Conservation (phyloP, 768 basidiomycete species). For the Ramaria sp. region DNA sequence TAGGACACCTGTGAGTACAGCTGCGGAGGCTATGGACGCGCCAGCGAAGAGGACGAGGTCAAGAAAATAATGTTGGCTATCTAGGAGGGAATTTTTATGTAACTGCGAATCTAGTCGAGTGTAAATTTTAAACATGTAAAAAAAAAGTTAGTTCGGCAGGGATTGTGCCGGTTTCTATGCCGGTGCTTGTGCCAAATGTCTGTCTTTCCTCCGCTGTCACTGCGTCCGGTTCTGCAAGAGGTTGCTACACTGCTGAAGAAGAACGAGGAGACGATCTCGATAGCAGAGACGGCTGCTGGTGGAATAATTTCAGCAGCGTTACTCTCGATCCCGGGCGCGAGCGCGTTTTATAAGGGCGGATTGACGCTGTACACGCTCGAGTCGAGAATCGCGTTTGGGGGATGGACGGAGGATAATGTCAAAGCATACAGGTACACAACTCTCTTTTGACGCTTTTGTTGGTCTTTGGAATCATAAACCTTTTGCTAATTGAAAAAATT, state of each 20-base stretch:
- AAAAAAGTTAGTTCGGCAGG: no score
- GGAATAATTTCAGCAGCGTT: slow-evolving; percentile 16
- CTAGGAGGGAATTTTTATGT: neutral
- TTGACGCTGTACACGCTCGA: slow-evolving; percentile 14
- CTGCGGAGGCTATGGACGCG: neutral
- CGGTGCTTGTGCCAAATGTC: neutral
- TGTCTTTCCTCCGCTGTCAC: slow-evolving; percentile 14
- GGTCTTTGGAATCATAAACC: no score
- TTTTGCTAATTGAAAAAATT: no score
- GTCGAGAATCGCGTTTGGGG: slow-evolving; percentile 13
- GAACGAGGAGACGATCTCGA: slow-evolving; percentile 12
- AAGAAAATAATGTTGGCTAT: neutral
- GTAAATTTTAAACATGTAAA: neutral
- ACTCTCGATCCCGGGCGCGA: slow-evolving; percentile 15
- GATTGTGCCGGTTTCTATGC: neutral
- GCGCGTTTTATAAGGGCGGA: slow-evolving; percentile 14
- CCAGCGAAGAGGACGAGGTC: slow-evolving; percentile 3
- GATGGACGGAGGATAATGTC: slow-evolving; percentile 15
- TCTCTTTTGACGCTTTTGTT: no score
- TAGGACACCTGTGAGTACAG: neutral
- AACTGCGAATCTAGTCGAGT: neutral
- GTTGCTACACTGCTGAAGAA: slow-evolving; percentile 13
- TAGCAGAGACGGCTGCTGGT: slow-evolving; percentile 16
- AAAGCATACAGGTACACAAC: slow-evolving; percentile 13
- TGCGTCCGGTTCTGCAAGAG: slow-evolving; percentile 10